Base-by-base conservation (phyloP, 2,329 filamentous ascomycete genomes). In the Blastomyces parvus region DNA sequence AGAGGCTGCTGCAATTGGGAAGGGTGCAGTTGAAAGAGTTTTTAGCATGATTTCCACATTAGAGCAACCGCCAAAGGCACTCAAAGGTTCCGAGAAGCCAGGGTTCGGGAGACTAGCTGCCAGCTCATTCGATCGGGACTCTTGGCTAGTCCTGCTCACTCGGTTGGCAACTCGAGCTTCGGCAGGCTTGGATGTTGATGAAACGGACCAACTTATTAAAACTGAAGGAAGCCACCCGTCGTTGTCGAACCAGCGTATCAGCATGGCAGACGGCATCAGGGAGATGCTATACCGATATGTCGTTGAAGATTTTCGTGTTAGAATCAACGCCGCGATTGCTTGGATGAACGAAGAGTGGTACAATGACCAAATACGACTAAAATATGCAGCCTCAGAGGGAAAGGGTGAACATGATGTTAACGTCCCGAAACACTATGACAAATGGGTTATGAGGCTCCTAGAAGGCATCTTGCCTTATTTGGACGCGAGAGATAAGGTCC, bases 301-400 rank as follows among this genome's bases (percentile, higher is more conserved):
- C 58, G 84, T 97, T 66, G 91, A 95, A 67, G 93, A 97, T 73
- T 99, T 96, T 77, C 86, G 93, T 62, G 87, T 84, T 66, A 87
- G 94, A 53, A 92, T 97, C 66, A 92, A 95, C 68, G 84, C 94
- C 27, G 93, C 91, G 0, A 91, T 97, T 60, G 87, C 88, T 8
- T 99, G 94, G 94, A 82, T 99, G 19, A 96, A 88, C 69, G 94
- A 99, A 74, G 94, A 99, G 77, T 99, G 94, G 93, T 97, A 96
- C 76, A 95, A 92, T 70, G 93, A 97, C 74, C 86, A 81, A 53
- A 76, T 91, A 40, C 79, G 82, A 61, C 72, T 78, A 55, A 78
- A 77, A 64, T 69, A 73, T 60, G 74, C 77, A 79, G 67, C 77
- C 74, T 65, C 78, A 58, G 73, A 66, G 63, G 79, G 74, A 62